Evolutionary conservation across 495 filamentous ascomycete species (phyloP), one percentile per base, ranked within the genome.

Genomic region (Penicillium daleae): DNA sequence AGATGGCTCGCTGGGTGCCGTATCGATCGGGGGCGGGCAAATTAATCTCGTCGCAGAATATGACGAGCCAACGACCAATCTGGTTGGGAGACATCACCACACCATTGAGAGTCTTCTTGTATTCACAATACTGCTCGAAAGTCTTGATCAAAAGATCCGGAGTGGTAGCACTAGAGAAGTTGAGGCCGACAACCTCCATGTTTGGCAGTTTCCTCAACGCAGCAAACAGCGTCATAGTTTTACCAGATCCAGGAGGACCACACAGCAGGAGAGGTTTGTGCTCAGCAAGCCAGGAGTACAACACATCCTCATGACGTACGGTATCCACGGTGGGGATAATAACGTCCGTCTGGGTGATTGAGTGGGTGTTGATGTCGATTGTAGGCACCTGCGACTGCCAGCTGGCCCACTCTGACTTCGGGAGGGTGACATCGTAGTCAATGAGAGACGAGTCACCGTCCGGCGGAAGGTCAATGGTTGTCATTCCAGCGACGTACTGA

Each of bases 41-140:
- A 76, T 99, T 99, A 78, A 99, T 97, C 74, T 99, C 95, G 70
- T 99, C 95, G 72, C 95, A 99, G 83, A 99, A 99, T 49, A 99
- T 83, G 33, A 99, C 95, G 29, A 99, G 83, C 95, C 95, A 99
- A 66, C 96, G 89, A 32, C 95, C 95, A 71, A 99, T 94, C 70
- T 98, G 96, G 49, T 88, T 95, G 2, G 95, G 95, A 51, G 94
- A 97, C 71, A 99, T 90, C 64, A 97, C 89, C 26, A 98, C 92
- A 50, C 95, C 95, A 67, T 94, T 98, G 26, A 98, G 80, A 17
- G 95, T 98, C 83, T 98, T 98, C 78, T 92, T 92, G 76, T 99
- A 99, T 75, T 99, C 95, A 75, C 95, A 99, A 72, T 99, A 97
- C 74, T 99, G 95, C 78, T 98, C 95, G 63, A 99, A 97, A 0